Conservation (phyloP, 2,329 filamentous ascomycete genomes). For the Biscogniauxia marginata region DNA sequence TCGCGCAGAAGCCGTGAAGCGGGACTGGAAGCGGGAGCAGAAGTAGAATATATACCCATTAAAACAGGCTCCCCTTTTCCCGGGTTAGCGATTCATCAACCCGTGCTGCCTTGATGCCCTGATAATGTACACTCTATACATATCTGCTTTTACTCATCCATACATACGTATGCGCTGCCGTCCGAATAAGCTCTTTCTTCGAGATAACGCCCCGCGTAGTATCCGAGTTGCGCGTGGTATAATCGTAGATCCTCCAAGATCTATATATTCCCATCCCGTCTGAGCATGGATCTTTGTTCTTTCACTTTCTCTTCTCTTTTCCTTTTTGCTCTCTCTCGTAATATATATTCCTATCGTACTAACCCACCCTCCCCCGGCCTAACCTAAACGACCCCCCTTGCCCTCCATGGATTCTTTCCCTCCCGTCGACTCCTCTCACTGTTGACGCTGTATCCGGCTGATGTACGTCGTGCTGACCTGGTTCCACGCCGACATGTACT, state of each 20-base stretch:
- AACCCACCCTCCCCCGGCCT: background rate
- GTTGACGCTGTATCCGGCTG: slow-evolving; percentile 59
- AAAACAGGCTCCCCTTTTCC: background rate
- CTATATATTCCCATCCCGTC: background rate
- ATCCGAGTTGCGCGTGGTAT: background rate
- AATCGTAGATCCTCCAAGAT: background rate
- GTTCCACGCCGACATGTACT: slow-evolving; percentile 82
- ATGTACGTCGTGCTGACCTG: slow-evolving; percentile 69
- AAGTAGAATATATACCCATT: slow-evolving; percentile 4
- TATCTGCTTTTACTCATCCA: slow-evolving; percentile 5
- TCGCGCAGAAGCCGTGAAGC: slow-evolving; percentile 9
- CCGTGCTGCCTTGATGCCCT: background rate
- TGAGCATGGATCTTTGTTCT: too few relatives aligned
- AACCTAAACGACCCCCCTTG: background rate
- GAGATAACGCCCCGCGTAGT: background rate
- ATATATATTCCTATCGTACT: background rate
- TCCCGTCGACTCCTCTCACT: slow-evolving; percentile 2
- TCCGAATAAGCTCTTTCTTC: background rate
- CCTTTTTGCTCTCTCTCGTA: background rate
- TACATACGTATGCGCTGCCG: background rate
- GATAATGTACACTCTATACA: slow-evolving; percentile 8
- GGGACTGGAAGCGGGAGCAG: background rate
- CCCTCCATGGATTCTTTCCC: background rate
- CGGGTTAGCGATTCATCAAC: background rate
- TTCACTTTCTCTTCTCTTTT: slow-evolving; percentile 2